Base-by-base conservation (phyloP, 805 yeast species). In the Candida xyloterini region DNA sequence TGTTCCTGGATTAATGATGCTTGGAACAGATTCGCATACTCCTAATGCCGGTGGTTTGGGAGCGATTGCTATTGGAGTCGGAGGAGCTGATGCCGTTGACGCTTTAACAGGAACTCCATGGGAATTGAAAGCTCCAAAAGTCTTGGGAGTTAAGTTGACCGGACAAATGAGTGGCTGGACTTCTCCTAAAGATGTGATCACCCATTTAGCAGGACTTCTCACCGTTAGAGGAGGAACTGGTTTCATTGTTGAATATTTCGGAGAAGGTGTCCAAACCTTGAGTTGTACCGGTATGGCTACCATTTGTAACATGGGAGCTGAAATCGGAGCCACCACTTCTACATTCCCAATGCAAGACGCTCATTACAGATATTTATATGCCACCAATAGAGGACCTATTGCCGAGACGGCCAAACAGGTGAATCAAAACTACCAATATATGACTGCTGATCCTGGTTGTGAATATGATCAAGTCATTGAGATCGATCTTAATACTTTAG, bases 71-170 rank as follows among this genome's bases (percentile, higher is more conserved):
- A 90, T 90, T 55, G 98, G 97, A 78, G 97, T 91, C 54, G 98
- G 97, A 76, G 98, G 98, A 78, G 98, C 98, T 53, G 98, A 93
- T 68, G 99, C 99, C 28, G 99, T 93, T 40, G 99, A 93, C 66
- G 99, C 93, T 36, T 71, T 93, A 60, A 89, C 98, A 30, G 96
- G 93, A 51, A 83, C 93, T 22, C 97, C 99, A 42, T 93, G 99
- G 99, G 99, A 93, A 71, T 78, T 93, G 65, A 90, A 90, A 73
- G 98, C 98, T 40, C 99, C 99, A 54, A 87, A 87, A 68, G 71
- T 89, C 30, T 71, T 93, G 50, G 99, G 99, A 67, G 95, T 93
- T 55, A 84, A 88, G 67, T 78, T 93, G 57, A 86, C 93, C 29
- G 99, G 99, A 48, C 59, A 75, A 59, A 73, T 93, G 70, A 76